Conservation (phyloP, 176 grass and related monocot species). For the Rhynchospora pubera region DNA sequence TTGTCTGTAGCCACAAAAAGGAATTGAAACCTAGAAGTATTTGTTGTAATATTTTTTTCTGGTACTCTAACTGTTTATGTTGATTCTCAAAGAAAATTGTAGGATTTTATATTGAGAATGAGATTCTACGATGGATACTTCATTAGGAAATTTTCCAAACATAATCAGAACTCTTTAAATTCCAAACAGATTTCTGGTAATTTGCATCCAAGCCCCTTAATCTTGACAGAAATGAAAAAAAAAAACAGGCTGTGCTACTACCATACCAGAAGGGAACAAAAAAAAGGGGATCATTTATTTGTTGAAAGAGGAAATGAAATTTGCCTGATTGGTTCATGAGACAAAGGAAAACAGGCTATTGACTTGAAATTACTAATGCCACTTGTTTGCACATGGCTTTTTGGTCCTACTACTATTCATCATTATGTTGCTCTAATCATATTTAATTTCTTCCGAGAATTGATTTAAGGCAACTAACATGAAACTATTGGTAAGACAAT, state of each 20-base stretch:
- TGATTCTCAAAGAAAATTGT: conserved; percentile 1
- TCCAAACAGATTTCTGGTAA: neutral
- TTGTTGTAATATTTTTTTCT: neutral
- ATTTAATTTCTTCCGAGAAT: neutral
- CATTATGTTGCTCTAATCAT: conserved; percentile 14
- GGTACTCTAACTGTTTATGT: neutral
- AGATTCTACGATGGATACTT: neutral
- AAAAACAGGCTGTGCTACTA: no score
- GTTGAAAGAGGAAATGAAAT: neutral
- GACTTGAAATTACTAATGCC: neutral
- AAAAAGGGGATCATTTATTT: neutral
- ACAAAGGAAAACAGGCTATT: neutral
- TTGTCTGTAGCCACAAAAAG: neutral
- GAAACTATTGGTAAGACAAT: neutral
- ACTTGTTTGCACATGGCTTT: conserved; percentile 15
- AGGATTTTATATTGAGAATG: neutral
- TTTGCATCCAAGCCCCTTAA: no score
- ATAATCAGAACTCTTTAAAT: neutral
- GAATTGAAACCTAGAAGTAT: neutral
- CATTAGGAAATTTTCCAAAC: neutral
- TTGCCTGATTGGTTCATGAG: neutral
- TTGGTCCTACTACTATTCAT: conserved; percentile 1
- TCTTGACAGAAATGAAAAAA: no score
- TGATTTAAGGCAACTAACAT: conserved; percentile 19
- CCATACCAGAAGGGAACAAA: no score